Base-by-base conservation (phyloP, 192 early-diverging fungal genomes). In the Glomus cerebriforme region DNA sequence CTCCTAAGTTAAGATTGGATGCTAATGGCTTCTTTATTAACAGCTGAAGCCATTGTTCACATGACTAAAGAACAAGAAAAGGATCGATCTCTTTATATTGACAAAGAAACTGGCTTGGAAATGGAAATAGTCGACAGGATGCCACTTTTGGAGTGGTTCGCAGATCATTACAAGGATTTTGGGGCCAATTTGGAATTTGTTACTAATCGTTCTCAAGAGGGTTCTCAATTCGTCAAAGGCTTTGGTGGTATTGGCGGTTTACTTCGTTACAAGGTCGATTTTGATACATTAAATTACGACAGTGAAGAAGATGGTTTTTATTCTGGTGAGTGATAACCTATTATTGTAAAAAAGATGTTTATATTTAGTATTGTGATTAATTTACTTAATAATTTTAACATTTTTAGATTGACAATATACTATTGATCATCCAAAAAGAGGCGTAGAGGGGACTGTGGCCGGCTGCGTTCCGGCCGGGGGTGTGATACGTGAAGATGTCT, bases 231-330 rank as follows among this genome's bases (percentile, higher is more conserved):
- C 87, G 95, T 98, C 76, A 95, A 94, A 82, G 98, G 98, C 29
- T 99, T 99, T 86, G 98, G 98, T 87, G 98, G 98, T 59, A 98
- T 99, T 80, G 98, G 96, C 65, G 97, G 95, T 22, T 79, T 96
- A 31, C 88, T 98, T 79, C 95, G 98, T 82, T 99, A 98, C 91
- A 96, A 99, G 90, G 91, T 97, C 70, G 90, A 93, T 81, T 89
- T 95, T 74, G 83, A 91, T 22, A 87, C 90, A 82, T 85, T 93
- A 45, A 88, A 78, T 54, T 88, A 87, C 45, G 90, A 91, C 71
- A 90, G 87, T 64, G 86, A 91, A 29, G 88, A 90, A 34, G 88
- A 91, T 45, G 89, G 90, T 76, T 90, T 92, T 84, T 93, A 82
- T 78, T 89, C 87, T 70, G 87, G 82, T 80, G 60, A 10, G 79